A percentile compares a stretch with the other conserved stretches of the same genome.
phyloP scores from a whole-genome alignment of 352 stramenopile genomes.

The Pythium periplocum region DNA sequence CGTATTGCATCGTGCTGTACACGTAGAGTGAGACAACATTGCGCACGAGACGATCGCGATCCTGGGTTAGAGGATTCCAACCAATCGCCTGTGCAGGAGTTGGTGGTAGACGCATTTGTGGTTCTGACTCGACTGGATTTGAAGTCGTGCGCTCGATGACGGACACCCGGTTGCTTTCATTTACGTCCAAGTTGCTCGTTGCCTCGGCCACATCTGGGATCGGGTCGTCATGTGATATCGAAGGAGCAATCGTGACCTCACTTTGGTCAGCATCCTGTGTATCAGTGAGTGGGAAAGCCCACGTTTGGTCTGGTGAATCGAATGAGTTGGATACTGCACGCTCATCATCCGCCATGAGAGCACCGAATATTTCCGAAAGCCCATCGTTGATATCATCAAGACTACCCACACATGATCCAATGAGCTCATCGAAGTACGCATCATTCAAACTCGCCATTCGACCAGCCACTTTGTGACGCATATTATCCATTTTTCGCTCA shows the following conservation, averaged over 20 bases:
- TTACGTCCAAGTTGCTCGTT: constrained; percentile 24
- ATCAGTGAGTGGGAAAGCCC: no score
- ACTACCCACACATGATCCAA: constrained; percentile 9
- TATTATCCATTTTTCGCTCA: no score
- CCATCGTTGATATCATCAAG: constrained; percentile 15
- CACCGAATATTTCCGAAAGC: constrained; percentile 7
- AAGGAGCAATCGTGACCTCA: no score
- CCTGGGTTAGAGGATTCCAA: constrained; percentile 13
- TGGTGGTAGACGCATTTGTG: not conserved
- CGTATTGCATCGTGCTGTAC: constrained; percentile 17
- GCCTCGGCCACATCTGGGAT: constrained; percentile 20
- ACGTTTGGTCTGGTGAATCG: no score
- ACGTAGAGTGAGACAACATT: constrained; percentile 21
- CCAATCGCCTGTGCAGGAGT: constrained; percentile 11
- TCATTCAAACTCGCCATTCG: constrained; percentile 10
- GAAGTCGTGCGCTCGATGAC: not conserved
- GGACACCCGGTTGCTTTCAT: not conserved
- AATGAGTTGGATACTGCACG: not conserved
- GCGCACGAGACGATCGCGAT: constrained; percentile 14
- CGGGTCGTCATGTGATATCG: no score
- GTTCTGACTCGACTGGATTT: no score
- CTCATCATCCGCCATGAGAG: constrained; percentile 6
- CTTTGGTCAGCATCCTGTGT: no score
- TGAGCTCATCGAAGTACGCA: constrained; percentile 8
- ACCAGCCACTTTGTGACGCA: not conserved